A percentile compares a stretch with the other conserved stretches of the same genome.
Evolutionary conservation across 441 rosid genomes (phyloP).

Genomic region (Dalechampia spathulata): DNA sequence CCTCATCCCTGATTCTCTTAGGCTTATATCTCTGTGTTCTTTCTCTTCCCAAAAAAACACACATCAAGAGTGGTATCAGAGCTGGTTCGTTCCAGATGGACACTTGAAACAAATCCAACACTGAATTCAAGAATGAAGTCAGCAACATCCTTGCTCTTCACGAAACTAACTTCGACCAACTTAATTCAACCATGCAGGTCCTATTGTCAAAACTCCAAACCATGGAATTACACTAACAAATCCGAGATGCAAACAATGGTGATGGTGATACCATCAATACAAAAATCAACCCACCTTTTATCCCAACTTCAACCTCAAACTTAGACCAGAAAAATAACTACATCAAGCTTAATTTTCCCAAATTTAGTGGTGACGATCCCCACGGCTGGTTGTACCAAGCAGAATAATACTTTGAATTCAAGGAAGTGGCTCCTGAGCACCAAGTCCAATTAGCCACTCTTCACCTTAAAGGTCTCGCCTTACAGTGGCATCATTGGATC

Average conservation of each 20-base stretch:
- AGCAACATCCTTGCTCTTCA: constrained; percentile 1
- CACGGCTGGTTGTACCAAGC: background rate
- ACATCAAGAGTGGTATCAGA: too few relatives aligned
- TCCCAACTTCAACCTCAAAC: background rate
- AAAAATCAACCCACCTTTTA: background rate
- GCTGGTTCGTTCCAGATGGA: background rate
- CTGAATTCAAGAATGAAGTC: background rate
- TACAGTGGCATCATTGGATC: background rate
- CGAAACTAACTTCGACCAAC: background rate
- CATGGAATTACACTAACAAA: background rate
- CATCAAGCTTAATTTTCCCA: background rate
- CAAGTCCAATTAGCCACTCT: background rate
- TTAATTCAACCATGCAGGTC: background rate
- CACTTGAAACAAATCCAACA: background rate
- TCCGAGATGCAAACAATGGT: too few relatives aligned
- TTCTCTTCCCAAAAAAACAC: too few relatives aligned
- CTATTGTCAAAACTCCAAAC: background rate
- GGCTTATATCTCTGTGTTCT: too few relatives aligned
- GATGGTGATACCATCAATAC: background rate
- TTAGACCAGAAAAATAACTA: too few relatives aligned
- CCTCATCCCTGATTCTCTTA: too few relatives aligned
- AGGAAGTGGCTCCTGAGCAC: background rate
- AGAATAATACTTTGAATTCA: constrained; percentile 4
- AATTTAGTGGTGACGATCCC: background rate
- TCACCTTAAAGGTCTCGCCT: background rate